Percentiles rank a stretch among this genome's conserved stretches.
Conservation (phyloP, 1,284 basidiomycete genomes). For the Amylostereum chailletii region DNA sequence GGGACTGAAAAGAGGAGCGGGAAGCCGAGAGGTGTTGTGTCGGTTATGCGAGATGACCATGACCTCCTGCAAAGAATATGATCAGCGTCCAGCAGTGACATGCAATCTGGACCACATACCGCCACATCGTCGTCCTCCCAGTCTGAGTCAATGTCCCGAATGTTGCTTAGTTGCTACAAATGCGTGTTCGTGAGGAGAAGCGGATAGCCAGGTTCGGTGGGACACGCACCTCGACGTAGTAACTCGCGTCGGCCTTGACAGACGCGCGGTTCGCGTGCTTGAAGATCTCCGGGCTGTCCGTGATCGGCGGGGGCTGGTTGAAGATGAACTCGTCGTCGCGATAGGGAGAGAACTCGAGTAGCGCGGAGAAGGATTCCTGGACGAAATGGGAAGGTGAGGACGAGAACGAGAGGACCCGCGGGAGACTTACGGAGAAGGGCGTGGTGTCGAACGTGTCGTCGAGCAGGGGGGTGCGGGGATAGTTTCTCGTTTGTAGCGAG, state of each 20-base stretch:
- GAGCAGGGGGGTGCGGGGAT: slow-evolving; percentile 11
- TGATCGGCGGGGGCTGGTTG: not conserved
- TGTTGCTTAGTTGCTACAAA: slow-evolving; percentile 22
- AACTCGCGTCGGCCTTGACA: slow-evolving; percentile 22
- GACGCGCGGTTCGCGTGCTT: slow-evolving; percentile 3
- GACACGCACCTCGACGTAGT: slow-evolving; percentile 28
- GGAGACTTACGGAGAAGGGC: slow-evolving; percentile 12
- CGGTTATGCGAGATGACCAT: slow-evolving; percentile 28
- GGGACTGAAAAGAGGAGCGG: not conserved
- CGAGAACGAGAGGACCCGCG: not conserved
- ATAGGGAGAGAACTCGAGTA: slow-evolving; percentile 3
- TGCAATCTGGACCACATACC: slow-evolving; percentile 15
- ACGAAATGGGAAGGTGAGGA: not conserved
- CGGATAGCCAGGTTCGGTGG: not conserved
- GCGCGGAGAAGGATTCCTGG: slow-evolving; percentile 12
- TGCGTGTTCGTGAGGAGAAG: slow-evolving; percentile 7
- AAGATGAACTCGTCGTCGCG: slow-evolving; percentile 1
- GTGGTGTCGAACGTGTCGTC: slow-evolving; percentile 12
- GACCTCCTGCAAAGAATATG: slow-evolving; percentile 26
- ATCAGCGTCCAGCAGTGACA: not conserved
- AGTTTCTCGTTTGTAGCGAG: not conserved
- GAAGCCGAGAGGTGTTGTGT: not conserved
- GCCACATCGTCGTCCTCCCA: slow-evolving; percentile 36
- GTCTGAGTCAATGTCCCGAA: slow-evolving; percentile 26
- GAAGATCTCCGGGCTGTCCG: not conserved